phyloP scores from a whole-genome alignment of 148 eudicot genomes.

The Mesembryanthemum crystallinum region DNA sequence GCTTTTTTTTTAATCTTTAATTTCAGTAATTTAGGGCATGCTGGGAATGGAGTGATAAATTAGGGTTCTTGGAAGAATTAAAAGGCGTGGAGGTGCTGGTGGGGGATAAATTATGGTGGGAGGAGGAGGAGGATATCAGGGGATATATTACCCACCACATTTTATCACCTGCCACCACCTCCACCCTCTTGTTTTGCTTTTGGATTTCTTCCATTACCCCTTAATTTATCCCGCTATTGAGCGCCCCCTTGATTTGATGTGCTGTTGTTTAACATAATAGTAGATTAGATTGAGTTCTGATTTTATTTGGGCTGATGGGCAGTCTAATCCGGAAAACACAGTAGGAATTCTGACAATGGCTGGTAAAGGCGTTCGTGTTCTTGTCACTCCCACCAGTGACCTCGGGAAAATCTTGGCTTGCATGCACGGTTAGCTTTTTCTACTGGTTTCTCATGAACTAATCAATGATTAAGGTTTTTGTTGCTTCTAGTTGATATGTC shows the following conservation, averaged over 20 bases:
- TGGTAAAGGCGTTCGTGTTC: slow-evolving; percentile 94
- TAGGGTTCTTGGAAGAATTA: no score
- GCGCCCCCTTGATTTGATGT: no score
- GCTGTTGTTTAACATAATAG: neutral
- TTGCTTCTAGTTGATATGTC: neutral
- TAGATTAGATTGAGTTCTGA: neutral
- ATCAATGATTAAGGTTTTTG: neutral
- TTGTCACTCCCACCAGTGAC: slow-evolving; percentile 96
- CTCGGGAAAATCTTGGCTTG: slow-evolving; percentile 94
- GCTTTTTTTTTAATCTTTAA: neutral
- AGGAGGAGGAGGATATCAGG: no score
- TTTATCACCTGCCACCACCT: no score
- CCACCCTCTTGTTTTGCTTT: no score
- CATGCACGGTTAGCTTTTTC: slow-evolving; percentile 79
- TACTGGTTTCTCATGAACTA: neutral
- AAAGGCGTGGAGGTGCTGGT: no score
- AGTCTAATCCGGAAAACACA: slow-evolving; percentile 98
- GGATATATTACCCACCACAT: no score
- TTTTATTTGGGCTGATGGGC: slow-evolving; percentile 10
- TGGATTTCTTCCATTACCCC: no score
- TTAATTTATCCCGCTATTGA: no score
- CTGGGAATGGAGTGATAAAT: no score
- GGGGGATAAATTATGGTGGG: no score
- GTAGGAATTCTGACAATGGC: slow-evolving; percentile 98
- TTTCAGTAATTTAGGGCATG: neutral